Conservation (phyloP, 2,329 filamentous ascomycete genomes). For the Colletotrichum cereale region DNA sequence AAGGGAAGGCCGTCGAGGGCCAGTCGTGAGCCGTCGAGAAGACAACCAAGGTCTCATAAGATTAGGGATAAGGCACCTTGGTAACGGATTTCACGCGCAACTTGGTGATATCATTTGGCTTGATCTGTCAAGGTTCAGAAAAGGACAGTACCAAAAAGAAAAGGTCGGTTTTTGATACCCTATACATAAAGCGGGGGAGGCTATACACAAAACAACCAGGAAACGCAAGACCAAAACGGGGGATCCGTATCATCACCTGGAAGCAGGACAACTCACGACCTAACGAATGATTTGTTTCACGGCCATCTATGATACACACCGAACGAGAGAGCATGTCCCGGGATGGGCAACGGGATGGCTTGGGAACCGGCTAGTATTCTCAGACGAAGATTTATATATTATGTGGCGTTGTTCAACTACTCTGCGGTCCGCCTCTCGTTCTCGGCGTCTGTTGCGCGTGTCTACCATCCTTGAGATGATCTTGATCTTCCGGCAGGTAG, state of each 20-base stretch:
- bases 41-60: background rate
- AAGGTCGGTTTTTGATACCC: conserved; percentile 21
- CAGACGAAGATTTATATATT: conserved; percentile 5
- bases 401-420: background rate
- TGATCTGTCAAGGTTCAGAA: background rate
- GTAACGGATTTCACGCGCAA: background rate
- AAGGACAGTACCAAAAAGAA: conserved; percentile 15
- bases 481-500: background rate
- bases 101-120: background rate
- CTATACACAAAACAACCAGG: conserved; percentile 28
- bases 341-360: background rate
- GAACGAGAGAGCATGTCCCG: background rate
- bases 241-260: conserved; percentile 9
- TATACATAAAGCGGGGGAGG: conserved; percentile 27
- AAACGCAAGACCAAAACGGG: conserved; percentile 7
- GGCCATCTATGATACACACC: conserved; percentile 18
- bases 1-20: conserved; percentile 51
- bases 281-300: conserved; percentile 20
- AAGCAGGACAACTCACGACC: conserved; percentile 30
- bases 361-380: background rate
- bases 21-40: conserved; percentile 12
- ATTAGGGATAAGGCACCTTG: background rate
- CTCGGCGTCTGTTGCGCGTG: background rate
- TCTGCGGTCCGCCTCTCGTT: background rate
- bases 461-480: background rate